A percentile compares a stretch with the other conserved stretches of the same genome.
Evolutionary conservation across 2,329 filamentous ascomycete genomes (phyloP).

Genomic region (Aspergillus sojae): DNA sequence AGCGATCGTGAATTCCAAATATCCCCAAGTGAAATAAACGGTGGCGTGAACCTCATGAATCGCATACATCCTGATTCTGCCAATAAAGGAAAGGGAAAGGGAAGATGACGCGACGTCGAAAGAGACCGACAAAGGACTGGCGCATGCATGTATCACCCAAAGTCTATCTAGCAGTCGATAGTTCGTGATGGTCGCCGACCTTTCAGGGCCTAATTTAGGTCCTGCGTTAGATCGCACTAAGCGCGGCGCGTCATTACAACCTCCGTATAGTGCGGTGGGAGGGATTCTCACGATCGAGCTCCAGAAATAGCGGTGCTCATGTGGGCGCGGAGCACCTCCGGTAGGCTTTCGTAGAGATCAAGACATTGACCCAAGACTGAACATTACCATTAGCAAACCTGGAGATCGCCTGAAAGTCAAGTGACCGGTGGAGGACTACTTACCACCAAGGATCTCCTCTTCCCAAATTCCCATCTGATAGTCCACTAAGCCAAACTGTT

Average conservation of each 20-base stretch:
- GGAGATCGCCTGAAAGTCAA: background rate
- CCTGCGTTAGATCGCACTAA: constrained; percentile 10
- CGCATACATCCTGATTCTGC: background rate
- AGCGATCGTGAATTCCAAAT: background rate
- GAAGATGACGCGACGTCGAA: background rate
- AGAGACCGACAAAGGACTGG: background rate
- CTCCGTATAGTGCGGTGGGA: background rate
- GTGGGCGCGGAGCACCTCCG: constrained; percentile 28
- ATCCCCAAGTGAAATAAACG: background rate
- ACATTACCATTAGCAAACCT: background rate
- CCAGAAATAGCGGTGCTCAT: constrained; percentile 21
- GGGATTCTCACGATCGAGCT: constrained; percentile 28
- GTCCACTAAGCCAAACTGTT: constrained; percentile 91
- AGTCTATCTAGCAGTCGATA: constrained; percentile 6
- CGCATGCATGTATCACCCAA: background rate
- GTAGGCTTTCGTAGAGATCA: constrained; percentile 52
- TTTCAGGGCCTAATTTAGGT: constrained; percentile 10
- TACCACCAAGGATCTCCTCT: constrained; percentile 83
- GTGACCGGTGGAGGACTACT: constrained; percentile 39
- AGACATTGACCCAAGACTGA: constrained; percentile 57
- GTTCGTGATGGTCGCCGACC: constrained; percentile 1
- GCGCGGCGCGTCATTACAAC: background rate
- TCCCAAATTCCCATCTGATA: constrained; percentile 98
- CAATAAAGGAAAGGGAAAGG: background rate
- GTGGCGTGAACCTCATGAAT: background rate